Conservation (phyloP, 1,284 basidiomycete species). For the Sporisorium graminicola region DNA sequence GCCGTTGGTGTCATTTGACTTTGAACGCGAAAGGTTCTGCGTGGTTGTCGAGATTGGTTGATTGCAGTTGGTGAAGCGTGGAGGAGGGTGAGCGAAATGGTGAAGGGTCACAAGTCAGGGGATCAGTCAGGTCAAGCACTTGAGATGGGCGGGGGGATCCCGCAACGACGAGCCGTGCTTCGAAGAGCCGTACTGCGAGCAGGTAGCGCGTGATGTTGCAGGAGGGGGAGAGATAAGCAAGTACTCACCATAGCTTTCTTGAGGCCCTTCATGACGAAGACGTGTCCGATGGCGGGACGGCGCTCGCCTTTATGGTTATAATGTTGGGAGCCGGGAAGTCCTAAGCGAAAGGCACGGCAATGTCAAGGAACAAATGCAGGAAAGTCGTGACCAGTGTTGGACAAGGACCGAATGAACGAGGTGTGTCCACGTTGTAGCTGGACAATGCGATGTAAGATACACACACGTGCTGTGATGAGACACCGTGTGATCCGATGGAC, state of each 20-base stretch:
- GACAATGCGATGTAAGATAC: background rate
- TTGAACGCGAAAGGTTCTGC: slow-evolving; percentile 67
- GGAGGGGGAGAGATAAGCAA: background rate
- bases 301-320: background rate
- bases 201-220: background rate
- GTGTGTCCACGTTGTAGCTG: background rate
- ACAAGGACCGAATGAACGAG: background rate
- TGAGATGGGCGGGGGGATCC: background rate
- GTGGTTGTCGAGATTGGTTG: background rate
- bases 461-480: background rate
- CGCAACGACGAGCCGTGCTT: background rate
- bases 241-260: slow-evolving; percentile 69
- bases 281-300: slow-evolving; percentile 3
- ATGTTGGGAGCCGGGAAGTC: background rate
- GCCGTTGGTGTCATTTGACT: slow-evolving; percentile 61
- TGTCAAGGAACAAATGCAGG: background rate
- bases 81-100: background rate
- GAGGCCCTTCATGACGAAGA: slow-evolving; percentile 66
- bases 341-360: background rate
- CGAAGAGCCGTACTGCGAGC: background rate
- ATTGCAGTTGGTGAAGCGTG: background rate
- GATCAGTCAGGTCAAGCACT: background rate
- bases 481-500: background rate
- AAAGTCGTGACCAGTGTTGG: background rate
- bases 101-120: background rate